phyloP scores from a whole-genome alignment of 169 alveolate genomes.

The Blepharisma undulans region DNA sequence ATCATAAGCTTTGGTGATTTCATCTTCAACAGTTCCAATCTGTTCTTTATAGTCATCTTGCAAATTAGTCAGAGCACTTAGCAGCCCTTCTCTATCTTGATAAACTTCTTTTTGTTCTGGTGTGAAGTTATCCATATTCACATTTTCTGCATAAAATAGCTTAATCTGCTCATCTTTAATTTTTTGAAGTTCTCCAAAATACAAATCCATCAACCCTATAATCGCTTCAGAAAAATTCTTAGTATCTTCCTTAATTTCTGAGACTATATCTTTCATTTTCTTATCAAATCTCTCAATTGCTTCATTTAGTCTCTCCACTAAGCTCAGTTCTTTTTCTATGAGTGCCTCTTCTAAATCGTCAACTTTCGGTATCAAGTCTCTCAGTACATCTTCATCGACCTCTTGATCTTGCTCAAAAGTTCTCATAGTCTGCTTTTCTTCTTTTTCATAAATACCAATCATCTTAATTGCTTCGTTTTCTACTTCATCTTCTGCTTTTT shows the following conservation, averaged over 20 bases:
- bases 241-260: slow-evolving; percentile 44
- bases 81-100: slow-evolving; percentile 52
- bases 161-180: slow-evolving; percentile 39
- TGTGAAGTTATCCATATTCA: slow-evolving; percentile 11
- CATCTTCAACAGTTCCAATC: slow-evolving; percentile 46
- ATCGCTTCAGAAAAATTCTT: slow-evolving; percentile 41
- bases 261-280: slow-evolving; percentile 41
- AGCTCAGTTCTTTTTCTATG: slow-evolving; percentile 54
- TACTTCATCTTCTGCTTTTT: slow-evolving; percentile 56
- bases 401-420: slow-evolving; percentile 44
- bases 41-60: slow-evolving; percentile 47
- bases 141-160: slow-evolving; percentile 32
- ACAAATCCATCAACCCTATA: slow-evolving; percentile 21
- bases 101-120: slow-evolving; percentile 44
- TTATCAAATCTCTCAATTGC: slow-evolving; percentile 52
- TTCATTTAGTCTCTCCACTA: slow-evolving; percentile 46
- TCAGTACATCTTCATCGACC: slow-evolving; percentile 45
- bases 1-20: slow-evolving; percentile 36
- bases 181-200: slow-evolving; percentile 33
- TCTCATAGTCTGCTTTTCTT: slow-evolving; percentile 40
- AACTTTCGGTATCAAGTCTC: slow-evolving; percentile 33
- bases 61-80: slow-evolving; percentile 36
- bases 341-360: slow-evolving; percentile 60
- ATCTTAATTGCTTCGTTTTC: slow-evolving; percentile 59
- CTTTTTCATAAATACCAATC: slow-evolving; percentile 49